Conservation (phyloP, 1,284 basidiomycete species). For the Boletellus sp. region DNA sequence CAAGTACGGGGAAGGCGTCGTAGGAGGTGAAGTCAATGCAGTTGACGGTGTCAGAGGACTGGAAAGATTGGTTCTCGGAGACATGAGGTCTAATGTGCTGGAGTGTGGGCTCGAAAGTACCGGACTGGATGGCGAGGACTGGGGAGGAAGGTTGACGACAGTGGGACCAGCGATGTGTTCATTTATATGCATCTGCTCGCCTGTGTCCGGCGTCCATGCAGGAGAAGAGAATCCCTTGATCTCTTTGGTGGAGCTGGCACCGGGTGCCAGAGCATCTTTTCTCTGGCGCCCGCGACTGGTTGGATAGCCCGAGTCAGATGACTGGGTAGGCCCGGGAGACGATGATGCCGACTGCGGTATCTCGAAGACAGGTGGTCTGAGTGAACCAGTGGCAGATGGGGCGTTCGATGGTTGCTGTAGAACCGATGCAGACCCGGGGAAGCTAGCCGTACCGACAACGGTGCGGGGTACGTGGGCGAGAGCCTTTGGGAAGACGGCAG, state of each 20-base stretch:
- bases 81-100: constrained; percentile 30
- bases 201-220: constrained; percentile 52
- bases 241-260: constrained; percentile 31
- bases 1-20: constrained; percentile 42
- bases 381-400: constrained; percentile 18
- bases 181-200: constrained; percentile 53
- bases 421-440: constrained; percentile 26
- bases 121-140: constrained; percentile 25
- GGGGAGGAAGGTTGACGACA: constrained; percentile 42
- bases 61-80: constrained; percentile 25
- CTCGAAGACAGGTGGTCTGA: constrained; percentile 48
- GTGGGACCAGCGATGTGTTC: constrained; percentile 58
- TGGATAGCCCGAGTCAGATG: constrained; percentile 35
- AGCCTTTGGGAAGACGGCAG: constrained; percentile 11
- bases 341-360: constrained; percentile 49
- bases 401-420: constrained; percentile 23
- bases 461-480: constrained; percentile 33
- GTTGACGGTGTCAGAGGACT: constrained; percentile 27
- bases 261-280: constrained; percentile 34
- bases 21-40: constrained; percentile 25
- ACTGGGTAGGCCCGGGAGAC: constrained; percentile 38
- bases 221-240: constrained; percentile 24
- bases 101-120: constrained; percentile 25
- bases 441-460: constrained; percentile 46
- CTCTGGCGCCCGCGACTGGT: constrained; percentile 28